Conservation (phyloP, 2,329 filamentous ascomycete species). For the Colletotrichum noveboracense region DNA sequence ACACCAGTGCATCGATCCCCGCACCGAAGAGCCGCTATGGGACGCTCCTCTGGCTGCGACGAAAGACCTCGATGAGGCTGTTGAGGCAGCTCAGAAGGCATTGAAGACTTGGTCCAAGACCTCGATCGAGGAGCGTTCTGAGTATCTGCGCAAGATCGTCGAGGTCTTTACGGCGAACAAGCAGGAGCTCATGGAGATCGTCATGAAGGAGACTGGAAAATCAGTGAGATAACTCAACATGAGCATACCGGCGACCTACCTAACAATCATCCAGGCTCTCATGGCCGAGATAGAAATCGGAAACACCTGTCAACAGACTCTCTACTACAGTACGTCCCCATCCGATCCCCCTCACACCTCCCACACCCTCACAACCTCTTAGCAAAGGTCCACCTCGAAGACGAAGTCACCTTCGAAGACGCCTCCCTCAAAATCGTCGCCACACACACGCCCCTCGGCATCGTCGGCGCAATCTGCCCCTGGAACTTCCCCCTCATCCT, state of each 20-base stretch:
- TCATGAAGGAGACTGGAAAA: conserved; percentile 58
- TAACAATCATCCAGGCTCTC: conserved; percentile 14
- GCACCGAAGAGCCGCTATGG: conserved; percentile 35
- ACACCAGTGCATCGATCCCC: conserved; percentile 30
- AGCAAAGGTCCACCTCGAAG: conserved; percentile 43
- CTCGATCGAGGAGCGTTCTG: conserved; percentile 45
- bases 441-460: conserved; percentile 52
- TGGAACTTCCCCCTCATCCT: conserved; percentile 63
- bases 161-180: conserved; percentile 43
- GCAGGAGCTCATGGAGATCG: conserved; percentile 47
- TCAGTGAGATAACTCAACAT: conserved; percentile 35
- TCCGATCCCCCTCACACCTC: background rate
- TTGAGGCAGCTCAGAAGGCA: conserved; percentile 48
- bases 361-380: background rate
- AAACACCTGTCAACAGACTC: conserved; percentile 39
- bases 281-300: conserved; percentile 44
- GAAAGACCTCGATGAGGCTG: conserved; percentile 49
- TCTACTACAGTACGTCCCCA: conserved; percentile 38
- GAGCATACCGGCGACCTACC: rapidly evolving
- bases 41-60: conserved; percentile 48
- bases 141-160: conserved; percentile 42
- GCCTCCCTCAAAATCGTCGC: conserved; percentile 44
- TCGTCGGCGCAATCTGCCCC: conserved; percentile 60
- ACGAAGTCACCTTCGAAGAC: conserved; percentile 53
- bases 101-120: conserved; percentile 52